Evolutionary conservation across 345 rosid species (phyloP), one percentile per base, ranked within the genome.

Genomic region (Euphorbia lathyris): DNA sequence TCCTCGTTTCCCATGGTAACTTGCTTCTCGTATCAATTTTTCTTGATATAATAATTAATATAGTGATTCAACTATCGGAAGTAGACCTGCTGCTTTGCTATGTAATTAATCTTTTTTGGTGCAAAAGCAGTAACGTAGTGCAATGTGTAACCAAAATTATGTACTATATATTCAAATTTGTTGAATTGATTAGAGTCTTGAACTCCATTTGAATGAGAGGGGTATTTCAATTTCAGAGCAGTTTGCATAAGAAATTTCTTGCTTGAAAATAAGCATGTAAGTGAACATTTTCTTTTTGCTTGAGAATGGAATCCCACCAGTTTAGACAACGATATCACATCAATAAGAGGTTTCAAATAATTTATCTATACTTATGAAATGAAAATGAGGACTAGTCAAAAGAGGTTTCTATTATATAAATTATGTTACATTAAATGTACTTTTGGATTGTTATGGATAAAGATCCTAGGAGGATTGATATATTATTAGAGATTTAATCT

Each of bases 241-340:
- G n/a, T n/a, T n/a, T n/a, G n/a, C n/a, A n/a, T n/a, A n/a, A n/a
- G n/a, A n/a, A n/a, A n/a, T n/a, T n/a, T n/a, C n/a, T n/a, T n/a
- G n/a, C 26, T 57, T 57, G 29, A 58, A 27, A 58, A 14, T 30
- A 29, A 58, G 63, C 42, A 58, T n/a, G n/a, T n/a, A n/a, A n/a
- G n/a, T n/a, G 13, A 1, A 1, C 0, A 4, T 60, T 34, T 53
- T 2, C 12, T 42, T 61, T 23, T 9, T 19, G 47, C 6, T 61
- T 36, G 47, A 61, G 26, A 61, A 20, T n/a, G 65, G 5, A 66
- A 40, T 53, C 72, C 72, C 47, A 56, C 71, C 60, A 32, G 36
- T n/a, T 32, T 10, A 16, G 59, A 68, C 51, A 29, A 56, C 5
- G 32, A 56, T 14, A 23, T 53, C 30, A 40, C 34, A 40, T 36